These are phyloP conservation scores for Hymenoscyphus fraxineus DNA, from an alignment of 2,329 filamentous ascomycete genomes.

Conservation along the genomic window DNA sequence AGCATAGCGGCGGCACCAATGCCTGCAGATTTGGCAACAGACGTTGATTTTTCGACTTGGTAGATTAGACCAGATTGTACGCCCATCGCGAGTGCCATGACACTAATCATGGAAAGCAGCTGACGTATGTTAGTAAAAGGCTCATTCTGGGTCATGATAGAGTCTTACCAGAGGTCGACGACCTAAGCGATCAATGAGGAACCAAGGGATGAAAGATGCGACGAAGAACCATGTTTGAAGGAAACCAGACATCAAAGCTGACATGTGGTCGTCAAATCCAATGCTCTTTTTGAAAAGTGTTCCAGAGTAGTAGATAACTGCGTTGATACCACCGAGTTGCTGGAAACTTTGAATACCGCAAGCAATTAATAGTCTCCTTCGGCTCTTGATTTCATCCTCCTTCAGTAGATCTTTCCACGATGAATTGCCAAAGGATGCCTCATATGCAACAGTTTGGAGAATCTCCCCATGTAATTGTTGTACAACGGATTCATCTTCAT, in stretches of 20 bases:
- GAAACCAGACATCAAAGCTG: conserved; percentile 30
- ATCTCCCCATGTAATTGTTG: conserved; percentile 5
- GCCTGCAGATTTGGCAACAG: no score
- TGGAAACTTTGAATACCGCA: conserved; percentile 46
- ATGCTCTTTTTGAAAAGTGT: conserved; percentile 13
- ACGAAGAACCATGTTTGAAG: conserved; percentile 10
- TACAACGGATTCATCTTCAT: conserved; percentile 6
- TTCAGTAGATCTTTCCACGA: conserved; percentile 41
- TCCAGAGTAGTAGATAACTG: conserved; percentile 16
- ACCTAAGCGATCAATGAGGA: background rate
- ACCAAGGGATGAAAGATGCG: background rate
- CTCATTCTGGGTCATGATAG: no score
- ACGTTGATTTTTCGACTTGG: no score
- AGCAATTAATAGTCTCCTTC: conserved; percentile 46
- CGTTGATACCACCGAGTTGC: conserved; percentile 35
- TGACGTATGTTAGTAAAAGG: no score
- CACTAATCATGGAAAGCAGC: no score
- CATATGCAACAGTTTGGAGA: conserved; percentile 45
- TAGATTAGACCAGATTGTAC: no score
- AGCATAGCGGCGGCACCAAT: no score
- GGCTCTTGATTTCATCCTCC: conserved; percentile 46
- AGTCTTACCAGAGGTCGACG: background rate
- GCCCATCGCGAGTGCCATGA: no score
- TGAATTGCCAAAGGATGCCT: conserved; percentile 55
- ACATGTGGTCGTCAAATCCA: conserved; percentile 28